Conservation (phyloP, 2,329 filamentous ascomycete species). For the Phyllosticta citriasiana region DNA sequence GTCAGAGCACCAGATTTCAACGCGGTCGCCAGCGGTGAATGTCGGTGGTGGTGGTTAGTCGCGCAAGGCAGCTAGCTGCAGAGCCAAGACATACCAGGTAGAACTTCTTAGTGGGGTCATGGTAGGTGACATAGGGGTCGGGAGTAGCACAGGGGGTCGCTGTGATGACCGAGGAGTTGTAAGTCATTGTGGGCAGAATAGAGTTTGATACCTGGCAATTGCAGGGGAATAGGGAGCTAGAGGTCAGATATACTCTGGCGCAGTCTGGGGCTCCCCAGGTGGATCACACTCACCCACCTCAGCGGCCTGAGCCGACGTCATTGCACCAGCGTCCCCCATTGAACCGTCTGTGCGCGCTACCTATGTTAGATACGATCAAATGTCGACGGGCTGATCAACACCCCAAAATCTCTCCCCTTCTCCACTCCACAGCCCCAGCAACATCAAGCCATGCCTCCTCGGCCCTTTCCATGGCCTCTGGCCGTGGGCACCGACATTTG, state of each 20-base stretch:
- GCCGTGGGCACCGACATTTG: slow-evolving; percentile 74
- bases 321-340: background rate
- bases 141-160: slow-evolving; percentile 32
- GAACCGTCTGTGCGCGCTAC: background rate
- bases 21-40: slow-evolving; percentile 34
- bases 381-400: background rate
- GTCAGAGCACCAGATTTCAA: slow-evolving; percentile 36
- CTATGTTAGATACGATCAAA: background rate
- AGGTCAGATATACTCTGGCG: background rate
- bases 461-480: slow-evolving; percentile 55
- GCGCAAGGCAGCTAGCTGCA: background rate
- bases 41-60: slow-evolving; percentile 19
- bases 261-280: background rate
- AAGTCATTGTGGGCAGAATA: slow-evolving; percentile 13
- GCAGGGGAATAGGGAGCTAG: background rate
- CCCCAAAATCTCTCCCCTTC: background rate
- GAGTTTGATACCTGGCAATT: background rate
- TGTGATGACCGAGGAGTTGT: slow-evolving; percentile 32
- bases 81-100: slow-evolving; percentile 27
- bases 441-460: slow-evolving; percentile 28
- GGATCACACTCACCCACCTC: background rate
- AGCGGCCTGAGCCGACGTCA: background rate
- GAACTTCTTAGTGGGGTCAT: slow-evolving; percentile 28
- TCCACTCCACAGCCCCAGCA: background rate
- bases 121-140: slow-evolving; percentile 35